Evolutionary conservation across 139 green algal species (phyloP).

Genomic region (Picocystis salinarum): DNA sequence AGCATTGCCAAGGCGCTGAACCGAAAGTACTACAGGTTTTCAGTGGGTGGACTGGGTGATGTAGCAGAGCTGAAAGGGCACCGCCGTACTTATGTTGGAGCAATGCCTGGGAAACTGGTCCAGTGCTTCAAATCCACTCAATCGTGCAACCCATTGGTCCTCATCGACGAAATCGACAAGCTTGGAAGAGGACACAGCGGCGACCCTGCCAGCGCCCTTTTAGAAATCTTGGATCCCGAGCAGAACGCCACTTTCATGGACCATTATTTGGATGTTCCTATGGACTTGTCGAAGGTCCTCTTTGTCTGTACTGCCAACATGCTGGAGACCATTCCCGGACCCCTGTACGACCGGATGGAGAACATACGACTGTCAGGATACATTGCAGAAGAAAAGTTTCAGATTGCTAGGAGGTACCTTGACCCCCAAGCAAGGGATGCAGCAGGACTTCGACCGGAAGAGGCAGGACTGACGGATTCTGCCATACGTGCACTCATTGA

Average conservation of each 20-base stretch:
- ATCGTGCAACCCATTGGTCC: slow-evolving; percentile 74
- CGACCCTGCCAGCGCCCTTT: slow-evolving; percentile 78
- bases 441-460: slow-evolving; percentile 43
- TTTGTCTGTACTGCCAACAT: slow-evolving; percentile 94
- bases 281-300: slow-evolving; percentile 80
- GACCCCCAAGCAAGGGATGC: slow-evolving; percentile 44
- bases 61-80: slow-evolving; percentile 93
- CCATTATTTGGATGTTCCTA: slow-evolving; percentile 90
- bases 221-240: slow-evolving; percentile 95
- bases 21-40: slow-evolving; percentile 54
- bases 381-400: slow-evolving; percentile 77
- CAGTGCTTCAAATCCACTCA: slow-evolving; percentile 80
- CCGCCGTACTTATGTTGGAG: slow-evolving; percentile 88
- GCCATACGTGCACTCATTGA: slow-evolving; percentile 64
- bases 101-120: slow-evolving; percentile 96
- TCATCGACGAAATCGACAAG: slow-evolving; percentile 99
- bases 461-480: slow-evolving; percentile 42
- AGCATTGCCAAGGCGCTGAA: slow-evolving; percentile 46
- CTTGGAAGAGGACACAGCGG: slow-evolving; percentile 40
- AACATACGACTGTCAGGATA: slow-evolving; percentile 70
- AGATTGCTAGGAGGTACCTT: slow-evolving; percentile 81
- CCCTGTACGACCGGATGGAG: slow-evolving; percentile 94
- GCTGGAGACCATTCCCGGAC: slow-evolving; percentile 83
- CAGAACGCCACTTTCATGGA: slow-evolving; percentile 87
- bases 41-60: slow-evolving; percentile 76